Evolutionary conservation across 805 yeast species (phyloP).

Genomic region (Suhomyces vadensis): DNA sequence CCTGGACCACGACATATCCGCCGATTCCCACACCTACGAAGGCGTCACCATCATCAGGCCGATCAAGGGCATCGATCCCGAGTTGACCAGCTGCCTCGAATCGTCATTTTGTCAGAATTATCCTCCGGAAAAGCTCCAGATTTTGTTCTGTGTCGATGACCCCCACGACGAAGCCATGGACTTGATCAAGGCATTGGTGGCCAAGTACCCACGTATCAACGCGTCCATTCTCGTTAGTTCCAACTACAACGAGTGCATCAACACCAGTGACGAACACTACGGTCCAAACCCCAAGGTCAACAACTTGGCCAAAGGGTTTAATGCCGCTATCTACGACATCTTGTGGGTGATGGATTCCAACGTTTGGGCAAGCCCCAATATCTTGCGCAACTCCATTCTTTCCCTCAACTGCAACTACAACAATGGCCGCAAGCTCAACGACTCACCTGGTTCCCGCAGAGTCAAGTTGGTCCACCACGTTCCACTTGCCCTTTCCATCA

Average conservation of each 20-base stretch:
- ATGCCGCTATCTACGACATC: slow-evolving; percentile 65
- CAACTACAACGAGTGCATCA: slow-evolving; percentile 15
- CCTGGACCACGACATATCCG: slow-evolving; percentile 6
- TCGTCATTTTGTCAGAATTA: slow-evolving; percentile 70
- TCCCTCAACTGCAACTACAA: slow-evolving; percentile 51
- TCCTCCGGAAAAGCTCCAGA: slow-evolving; percentile 59
- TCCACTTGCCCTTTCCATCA: slow-evolving; percentile 60
- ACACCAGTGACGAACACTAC: slow-evolving; percentile 45
- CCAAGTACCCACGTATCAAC: slow-evolving; percentile 56
- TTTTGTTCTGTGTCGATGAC: slow-evolving; percentile 74
- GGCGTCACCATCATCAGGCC: slow-evolving; percentile 79
- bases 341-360: slow-evolving; percentile 87
- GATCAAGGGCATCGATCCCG: slow-evolving; percentile 80
- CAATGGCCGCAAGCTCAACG: slow-evolving; percentile 43
- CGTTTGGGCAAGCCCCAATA: slow-evolving; percentile 71
- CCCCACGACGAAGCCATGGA: slow-evolving; percentile 64
- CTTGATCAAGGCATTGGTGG: slow-evolving; percentile 50
- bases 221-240: slow-evolving; percentile 52
- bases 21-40: slow-evolving; percentile 17
- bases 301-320: slow-evolving; percentile 80
- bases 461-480: slow-evolving; percentile 78
- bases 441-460: slow-evolving; percentile 21
- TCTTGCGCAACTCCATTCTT: slow-evolving; percentile 63
- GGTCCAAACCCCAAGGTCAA: slow-evolving; percentile 92
- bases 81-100: slow-evolving; percentile 64